Evolutionary conservation across 768 basidiomycete genomes (phyloP), one percentile per base, ranked within the genome.

Genomic region (Boletus vermiculosoides): DNA sequence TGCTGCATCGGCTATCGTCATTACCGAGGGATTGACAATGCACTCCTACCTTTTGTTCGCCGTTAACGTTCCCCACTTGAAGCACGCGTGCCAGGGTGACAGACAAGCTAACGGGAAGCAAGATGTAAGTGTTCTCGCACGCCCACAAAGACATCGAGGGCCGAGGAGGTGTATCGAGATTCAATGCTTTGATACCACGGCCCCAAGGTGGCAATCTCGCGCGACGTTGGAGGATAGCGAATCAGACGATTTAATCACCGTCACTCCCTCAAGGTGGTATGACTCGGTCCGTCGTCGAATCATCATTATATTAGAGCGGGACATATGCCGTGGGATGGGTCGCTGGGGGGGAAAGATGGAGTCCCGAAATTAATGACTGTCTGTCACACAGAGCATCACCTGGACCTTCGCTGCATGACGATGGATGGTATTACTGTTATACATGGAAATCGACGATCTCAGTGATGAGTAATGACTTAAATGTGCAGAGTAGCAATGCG

Each of bases 401-500:
- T 59, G 42, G 36, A 47, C 12, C 40, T 50, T 34, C 9, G 37
- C 44, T 57, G 56, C 40, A 47, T 55, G 56, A 53, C 25, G 47
- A 36, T 25, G 51, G 49, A 57, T 52, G 54, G 50, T 57, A 52
- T 69, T 50, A 34, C 33, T 68, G 61, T 61, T 60, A 45, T 71
- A 69, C 67, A 69, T 53, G 48, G 47, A 48, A 54, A 54, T 36
- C 53, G 55, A 57, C 61, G 23, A 45, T 60, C 55, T 66, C 58
- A 51, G 40, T 57, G 62, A 56, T 54, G 63, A 56, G 59, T 59
- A 57, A 60, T 54, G 66, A 39, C 45, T 59, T 61, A 63, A 59
- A 61, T 69, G 64, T 68, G 66, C 51, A 54, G 55, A 56, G 56
- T 62, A 60, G 50, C 56, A 28, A 58, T 66, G 56, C 59, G 58